Percentiles rank a stretch among this genome's conserved stretches.
Evolutionary conservation across 1,284 basidiomycete genomes (phyloP).

Genomic region (Austroboletus niveus): DNA sequence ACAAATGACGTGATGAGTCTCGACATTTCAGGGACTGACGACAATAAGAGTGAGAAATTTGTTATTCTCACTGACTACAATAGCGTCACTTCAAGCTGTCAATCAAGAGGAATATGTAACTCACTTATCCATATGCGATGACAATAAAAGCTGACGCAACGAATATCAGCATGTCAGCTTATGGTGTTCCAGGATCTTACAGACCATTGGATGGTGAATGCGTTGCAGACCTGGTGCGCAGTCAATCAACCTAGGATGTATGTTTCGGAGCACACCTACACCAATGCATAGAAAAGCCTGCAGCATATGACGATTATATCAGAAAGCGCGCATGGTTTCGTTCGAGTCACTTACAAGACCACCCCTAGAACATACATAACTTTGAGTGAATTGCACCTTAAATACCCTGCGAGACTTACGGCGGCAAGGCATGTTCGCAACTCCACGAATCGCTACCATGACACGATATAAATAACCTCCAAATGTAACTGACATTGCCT

Average conservation of each 20-base stretch:
- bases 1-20: background rate
- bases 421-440: background rate
- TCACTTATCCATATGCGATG: constrained; percentile 17
- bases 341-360: background rate
- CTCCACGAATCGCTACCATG: background rate
- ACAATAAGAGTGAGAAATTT: constrained; percentile 4
- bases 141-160: constrained; percentile 15
- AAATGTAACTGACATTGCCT: background rate
- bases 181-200: background rate
- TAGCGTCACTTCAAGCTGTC: background rate
- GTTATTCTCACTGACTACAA: constrained; percentile 14
- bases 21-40: constrained; percentile 6
- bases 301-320: background rate
- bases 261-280: background rate
- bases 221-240: background rate
- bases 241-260: background rate
- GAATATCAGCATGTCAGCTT: background rate
- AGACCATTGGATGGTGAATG: constrained; percentile 7
- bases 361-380: background rate
- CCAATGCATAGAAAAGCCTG: background rate
- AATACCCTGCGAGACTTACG: background rate
- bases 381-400: background rate
- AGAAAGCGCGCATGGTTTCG: background rate
- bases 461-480: background rate
- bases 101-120: background rate